Evolutionary conservation across 768 basidiomycete genomes (phyloP).

Genomic region (Agrocybe chaxingu): DNA sequence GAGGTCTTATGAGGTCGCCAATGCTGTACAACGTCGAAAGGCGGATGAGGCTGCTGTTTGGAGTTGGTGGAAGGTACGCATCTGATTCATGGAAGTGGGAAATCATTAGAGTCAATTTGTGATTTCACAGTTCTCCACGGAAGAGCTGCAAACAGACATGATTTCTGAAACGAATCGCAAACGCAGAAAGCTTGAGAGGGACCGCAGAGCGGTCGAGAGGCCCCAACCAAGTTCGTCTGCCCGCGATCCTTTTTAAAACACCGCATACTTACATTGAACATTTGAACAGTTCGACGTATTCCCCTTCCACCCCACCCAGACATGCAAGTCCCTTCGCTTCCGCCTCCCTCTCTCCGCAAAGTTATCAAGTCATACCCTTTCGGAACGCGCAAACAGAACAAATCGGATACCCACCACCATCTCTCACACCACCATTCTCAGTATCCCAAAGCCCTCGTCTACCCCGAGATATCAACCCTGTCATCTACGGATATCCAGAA

Average conservation of each 20-base stretch:
- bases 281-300: slow-evolving; percentile 48
- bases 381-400: slow-evolving; percentile 26
- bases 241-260: neutral
- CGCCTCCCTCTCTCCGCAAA: slow-evolving; percentile 63
- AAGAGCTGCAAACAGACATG: slow-evolving; percentile 82
- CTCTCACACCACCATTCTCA: slow-evolving; percentile 17
- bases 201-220: slow-evolving; percentile 75
- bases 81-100: neutral
- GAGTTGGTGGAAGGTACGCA: slow-evolving; percentile 86
- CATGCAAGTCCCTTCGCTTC: slow-evolving; percentile 29
- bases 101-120: slow-evolving; percentile 6
- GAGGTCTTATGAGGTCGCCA: slow-evolving; percentile 63
- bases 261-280: neutral
- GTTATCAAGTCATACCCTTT: slow-evolving; percentile 61
- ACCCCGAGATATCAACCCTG: slow-evolving; percentile 46
- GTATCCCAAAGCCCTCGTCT: slow-evolving; percentile 28
- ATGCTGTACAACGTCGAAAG: slow-evolving; percentile 57
- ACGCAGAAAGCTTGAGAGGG: slow-evolving; percentile 79
- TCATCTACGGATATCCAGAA: slow-evolving; percentile 43
- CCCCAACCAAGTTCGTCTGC: slow-evolving; percentile 62
- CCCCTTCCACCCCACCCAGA: slow-evolving; percentile 49
- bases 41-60: slow-evolving; percentile 77
- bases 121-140: slow-evolving; percentile 57
- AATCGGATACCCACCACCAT: slow-evolving; percentile 18
- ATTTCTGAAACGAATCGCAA: slow-evolving; percentile 89